Percentiles rank a stretch among this genome's conserved stretches.
Conservation (phyloP, 371 early-diverging fungal species). For the Caulochytrium protostelioides region DNA sequence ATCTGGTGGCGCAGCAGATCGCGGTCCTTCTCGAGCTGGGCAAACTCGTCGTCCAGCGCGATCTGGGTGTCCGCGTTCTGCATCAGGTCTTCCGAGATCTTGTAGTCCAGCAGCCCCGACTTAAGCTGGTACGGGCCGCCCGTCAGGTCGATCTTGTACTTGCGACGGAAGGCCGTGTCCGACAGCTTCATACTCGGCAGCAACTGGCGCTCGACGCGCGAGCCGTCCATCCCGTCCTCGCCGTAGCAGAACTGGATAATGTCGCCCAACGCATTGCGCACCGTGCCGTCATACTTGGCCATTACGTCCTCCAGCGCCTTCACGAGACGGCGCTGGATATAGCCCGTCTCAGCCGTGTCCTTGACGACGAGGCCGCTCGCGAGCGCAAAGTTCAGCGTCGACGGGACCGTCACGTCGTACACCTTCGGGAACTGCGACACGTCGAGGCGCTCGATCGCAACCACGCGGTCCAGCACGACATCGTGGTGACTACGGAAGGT, state of each 20-base stretch:
- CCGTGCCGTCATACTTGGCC: slow-evolving; percentile 95
- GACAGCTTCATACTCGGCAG: slow-evolving; percentile 42
- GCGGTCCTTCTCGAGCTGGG: slow-evolving; percentile 52
- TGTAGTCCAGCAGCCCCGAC: slow-evolving; percentile 39
- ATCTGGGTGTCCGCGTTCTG: slow-evolving; percentile 33
- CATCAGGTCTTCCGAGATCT: slow-evolving; percentile 17
- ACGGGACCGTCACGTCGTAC: no score
- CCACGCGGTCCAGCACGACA: no score
- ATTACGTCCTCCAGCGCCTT: slow-evolving; percentile 97
- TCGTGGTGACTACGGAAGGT: no score
- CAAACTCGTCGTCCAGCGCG: slow-evolving; percentile 59
- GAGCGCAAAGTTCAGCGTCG: no score
- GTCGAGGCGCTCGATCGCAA: no score
- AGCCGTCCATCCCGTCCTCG: slow-evolving; percentile 97
- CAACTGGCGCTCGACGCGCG: slow-evolving; percentile 67
- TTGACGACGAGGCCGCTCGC: not conserved
- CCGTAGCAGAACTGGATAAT: slow-evolving; percentile 94
- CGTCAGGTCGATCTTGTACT: slow-evolving; percentile 58
- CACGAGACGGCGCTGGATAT: slow-evolving; percentile 97
- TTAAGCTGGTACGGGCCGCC: slow-evolving; percentile 28
- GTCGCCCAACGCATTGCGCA: slow-evolving; percentile 81
- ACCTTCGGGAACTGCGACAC: no score
- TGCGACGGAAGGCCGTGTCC: slow-evolving; percentile 47
- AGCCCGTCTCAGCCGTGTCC: slow-evolving; percentile 98
- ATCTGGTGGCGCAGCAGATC: slow-evolving; percentile 45